Evolutionary conservation across 192 early-diverging fungal species (phyloP).

Genomic region (Backusella macrospora): DNA sequence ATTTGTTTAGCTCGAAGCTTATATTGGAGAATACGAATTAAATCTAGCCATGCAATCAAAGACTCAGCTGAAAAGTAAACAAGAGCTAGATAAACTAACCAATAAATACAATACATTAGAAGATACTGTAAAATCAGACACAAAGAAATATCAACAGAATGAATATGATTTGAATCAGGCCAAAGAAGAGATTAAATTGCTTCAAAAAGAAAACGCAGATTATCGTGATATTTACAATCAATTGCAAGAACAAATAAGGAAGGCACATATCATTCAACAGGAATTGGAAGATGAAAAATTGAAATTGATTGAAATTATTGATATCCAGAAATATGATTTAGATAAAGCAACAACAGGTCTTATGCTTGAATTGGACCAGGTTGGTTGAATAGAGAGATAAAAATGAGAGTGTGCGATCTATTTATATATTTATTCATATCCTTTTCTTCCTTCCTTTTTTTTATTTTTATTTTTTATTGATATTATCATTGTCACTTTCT

Average conservation of each 20-base stretch:
- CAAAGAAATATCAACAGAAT: background rate
- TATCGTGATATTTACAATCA: slow-evolving; percentile 11
- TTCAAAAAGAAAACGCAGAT: background rate
- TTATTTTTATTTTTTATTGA: background rate
- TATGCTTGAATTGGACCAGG: background rate
- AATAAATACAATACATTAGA: background rate
- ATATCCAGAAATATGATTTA: slow-evolving; percentile 7
- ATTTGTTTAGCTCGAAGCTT: background rate
- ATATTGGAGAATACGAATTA: slow-evolving; percentile 8
- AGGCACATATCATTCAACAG: background rate
- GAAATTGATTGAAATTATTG: slow-evolving; percentile 8
- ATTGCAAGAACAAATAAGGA: slow-evolving; percentile 5
- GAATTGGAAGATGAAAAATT: background rate
- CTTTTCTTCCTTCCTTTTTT: background rate
- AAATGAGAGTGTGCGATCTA: too few relatives aligned
- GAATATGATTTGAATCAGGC: background rate
- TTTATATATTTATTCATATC: too few relatives aligned
- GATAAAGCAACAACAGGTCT: background rate
- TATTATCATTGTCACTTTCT: background rate
- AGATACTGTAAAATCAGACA: background rate
- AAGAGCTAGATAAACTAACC: background rate
- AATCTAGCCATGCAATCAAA: background rate
- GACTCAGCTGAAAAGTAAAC: background rate
- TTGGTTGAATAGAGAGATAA: background rate
- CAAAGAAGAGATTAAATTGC: background rate